Conservation (phyloP, 768 basidiomycete species). For the Boletus barrowsii region DNA sequence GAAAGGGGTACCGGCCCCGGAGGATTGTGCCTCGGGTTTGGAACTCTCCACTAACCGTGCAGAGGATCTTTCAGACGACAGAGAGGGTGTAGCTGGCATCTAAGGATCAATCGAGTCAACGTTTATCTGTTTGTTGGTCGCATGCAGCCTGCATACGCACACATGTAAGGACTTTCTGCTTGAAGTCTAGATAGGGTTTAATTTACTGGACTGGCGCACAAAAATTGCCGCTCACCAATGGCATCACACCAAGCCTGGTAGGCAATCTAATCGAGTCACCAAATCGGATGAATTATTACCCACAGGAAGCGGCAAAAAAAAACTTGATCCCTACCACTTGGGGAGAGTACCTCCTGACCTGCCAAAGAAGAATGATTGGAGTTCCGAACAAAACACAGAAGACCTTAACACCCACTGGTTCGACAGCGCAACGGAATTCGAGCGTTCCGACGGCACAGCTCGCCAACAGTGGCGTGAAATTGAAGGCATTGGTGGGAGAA, state of each 20-base stretch:
- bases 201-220: neutral
- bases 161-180: slow-evolving; percentile 55
- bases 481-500: slow-evolving; percentile 52
- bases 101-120: slow-evolving; percentile 20
- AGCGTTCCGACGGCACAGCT: slow-evolving; percentile 76
- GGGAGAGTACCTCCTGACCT: slow-evolving; percentile 58
- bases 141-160: slow-evolving; percentile 38
- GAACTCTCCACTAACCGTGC: slow-evolving; percentile 12
- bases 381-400: neutral
- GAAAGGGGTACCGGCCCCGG: slow-evolving; percentile 41
- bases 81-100: slow-evolving; percentile 61
- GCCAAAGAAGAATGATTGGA: slow-evolving; percentile 2
- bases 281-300: neutral
- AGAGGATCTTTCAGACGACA: slow-evolving; percentile 29
- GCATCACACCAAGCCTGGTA: slow-evolving; percentile 78
- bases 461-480: slow-evolving; percentile 47
- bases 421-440: slow-evolving; percentile 76
- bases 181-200: slow-evolving; percentile 46
- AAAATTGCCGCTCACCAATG: slow-evolving; percentile 45
- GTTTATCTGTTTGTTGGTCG: neutral
- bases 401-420: slow-evolving; percentile 53
- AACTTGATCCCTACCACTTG: slow-evolving; percentile 42
- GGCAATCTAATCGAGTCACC: slow-evolving; percentile 39
- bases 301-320: neutral
- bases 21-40: slow-evolving; percentile 17